These are phyloP conservation scores for Aspergillus brunneoviolaceus DNA, from an alignment of 2,329 filamentous ascomycete genomes.

Conservation along the genomic window DNA sequence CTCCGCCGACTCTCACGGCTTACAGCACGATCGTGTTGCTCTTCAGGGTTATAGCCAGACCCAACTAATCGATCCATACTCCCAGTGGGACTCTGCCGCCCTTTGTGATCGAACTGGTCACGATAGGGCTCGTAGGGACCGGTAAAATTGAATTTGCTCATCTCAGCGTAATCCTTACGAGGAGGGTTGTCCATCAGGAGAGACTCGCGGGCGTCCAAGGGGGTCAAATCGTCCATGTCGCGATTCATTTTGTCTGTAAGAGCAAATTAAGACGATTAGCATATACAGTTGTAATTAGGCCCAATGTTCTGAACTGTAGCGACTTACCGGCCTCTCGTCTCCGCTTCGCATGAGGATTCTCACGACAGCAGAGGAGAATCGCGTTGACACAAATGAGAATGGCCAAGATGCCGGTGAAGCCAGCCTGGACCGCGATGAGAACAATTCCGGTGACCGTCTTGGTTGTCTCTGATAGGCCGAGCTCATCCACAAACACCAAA, in stretches of 20 bases:
- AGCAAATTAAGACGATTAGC: slow-evolving; percentile 13
- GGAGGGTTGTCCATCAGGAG: slow-evolving; percentile 68
- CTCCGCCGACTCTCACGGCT: slow-evolving; percentile 28
- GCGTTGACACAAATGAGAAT: slow-evolving; percentile 89
- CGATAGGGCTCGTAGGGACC: slow-evolving; percentile 43
- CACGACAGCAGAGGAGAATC: slow-evolving; percentile 74
- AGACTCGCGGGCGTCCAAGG: slow-evolving; percentile 69
- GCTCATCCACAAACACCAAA: slow-evolving; percentile 88
- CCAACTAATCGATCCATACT: slow-evolving; percentile 38
- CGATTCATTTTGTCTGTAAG: slow-evolving; percentile 69
- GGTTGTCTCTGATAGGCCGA: slow-evolving; percentile 85
- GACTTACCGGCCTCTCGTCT: slow-evolving; percentile 85
- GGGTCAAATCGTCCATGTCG: slow-evolving; percentile 79
- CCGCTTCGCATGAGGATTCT: slow-evolving; percentile 86
- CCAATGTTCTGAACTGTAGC: neutral
- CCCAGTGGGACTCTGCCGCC: slow-evolving; percentile 27
- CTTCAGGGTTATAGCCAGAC: slow-evolving; percentile 27
- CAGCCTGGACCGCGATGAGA: slow-evolving; percentile 85
- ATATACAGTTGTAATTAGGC: neutral
- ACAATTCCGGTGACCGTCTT: slow-evolving; percentile 93
- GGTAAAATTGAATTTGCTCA: slow-evolving; percentile 43
- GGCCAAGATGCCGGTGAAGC: slow-evolving; percentile 76
- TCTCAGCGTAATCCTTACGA: slow-evolving; percentile 33
- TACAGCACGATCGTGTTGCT: slow-evolving; percentile 25
- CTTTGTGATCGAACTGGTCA: slow-evolving; percentile 28